Percentiles rank a stretch among this genome's conserved stretches.
Evolutionary conservation across 495 filamentous ascomycete genomes (phyloP).

Genomic region (Daldinia grandis): DNA sequence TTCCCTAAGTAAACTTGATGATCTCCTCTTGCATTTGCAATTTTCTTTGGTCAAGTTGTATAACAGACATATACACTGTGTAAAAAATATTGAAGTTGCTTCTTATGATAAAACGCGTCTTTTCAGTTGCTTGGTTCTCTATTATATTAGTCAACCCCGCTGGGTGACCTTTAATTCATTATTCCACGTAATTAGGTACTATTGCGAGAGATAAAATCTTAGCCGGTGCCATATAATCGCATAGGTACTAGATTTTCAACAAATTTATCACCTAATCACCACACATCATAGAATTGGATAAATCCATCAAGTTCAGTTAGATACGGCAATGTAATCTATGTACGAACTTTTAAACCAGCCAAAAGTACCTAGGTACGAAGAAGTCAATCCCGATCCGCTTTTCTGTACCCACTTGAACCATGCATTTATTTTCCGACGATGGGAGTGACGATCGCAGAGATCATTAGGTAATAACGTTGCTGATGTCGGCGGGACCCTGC

Average conservation of each 20-base stretch:
- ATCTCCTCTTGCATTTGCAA: neutral
- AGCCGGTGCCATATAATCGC: too few species aligned
- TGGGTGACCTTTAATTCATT: neutral
- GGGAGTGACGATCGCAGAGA: constrained; percentile 27
- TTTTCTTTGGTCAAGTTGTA: neutral
- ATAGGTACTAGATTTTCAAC: too few species aligned
- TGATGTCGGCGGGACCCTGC: constrained; percentile 8
- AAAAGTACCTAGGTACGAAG: too few species aligned
- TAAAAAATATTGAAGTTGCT: too few species aligned
- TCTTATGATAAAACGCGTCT: too few species aligned
- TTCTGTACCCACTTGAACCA: constrained; percentile 3
- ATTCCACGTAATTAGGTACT: neutral
- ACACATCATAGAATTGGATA: too few species aligned
- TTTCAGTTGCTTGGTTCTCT: neutral
- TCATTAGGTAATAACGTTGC: constrained; percentile 28
- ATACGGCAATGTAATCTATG: too few species aligned
- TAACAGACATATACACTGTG: too few species aligned
- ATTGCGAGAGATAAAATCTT: neutral
- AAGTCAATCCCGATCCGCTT: constrained; percentile 12
- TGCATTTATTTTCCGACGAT: constrained; percentile 27
- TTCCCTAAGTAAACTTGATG: neutral
- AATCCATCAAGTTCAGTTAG: too few species aligned
- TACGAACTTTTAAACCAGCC: too few species aligned
- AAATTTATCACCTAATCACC: too few species aligned
- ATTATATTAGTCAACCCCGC: constrained; percentile 19